These are phyloP conservation scores for Fusarium sp. DNA, from an alignment of 2,329 filamentous ascomycete genomes.

Conservation along the genomic window DNA sequence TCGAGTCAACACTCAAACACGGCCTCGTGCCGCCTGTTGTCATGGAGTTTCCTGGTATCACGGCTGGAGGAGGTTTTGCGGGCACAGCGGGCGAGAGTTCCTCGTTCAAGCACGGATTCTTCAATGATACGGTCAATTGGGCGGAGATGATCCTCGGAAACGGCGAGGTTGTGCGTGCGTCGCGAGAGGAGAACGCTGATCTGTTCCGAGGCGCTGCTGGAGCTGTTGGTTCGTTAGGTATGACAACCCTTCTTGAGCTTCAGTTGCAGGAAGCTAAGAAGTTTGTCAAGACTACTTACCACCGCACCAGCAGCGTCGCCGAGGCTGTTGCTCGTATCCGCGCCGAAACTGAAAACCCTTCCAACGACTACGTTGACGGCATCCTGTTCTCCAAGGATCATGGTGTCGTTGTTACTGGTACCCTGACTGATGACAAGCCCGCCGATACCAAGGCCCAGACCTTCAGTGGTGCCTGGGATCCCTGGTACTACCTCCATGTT, in stretches of 20 bases:
- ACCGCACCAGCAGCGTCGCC: conserved; percentile 57
- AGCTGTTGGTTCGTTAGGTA: conserved; percentile 74
- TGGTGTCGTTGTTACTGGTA: conserved; percentile 72
- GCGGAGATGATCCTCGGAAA: conserved; percentile 75
- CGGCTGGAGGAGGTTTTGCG: conserved; percentile 74
- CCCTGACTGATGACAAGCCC: conserved; percentile 61
- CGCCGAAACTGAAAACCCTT: conserved; percentile 54
- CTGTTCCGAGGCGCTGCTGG: conserved; percentile 74
- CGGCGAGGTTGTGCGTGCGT: conserved; percentile 68
- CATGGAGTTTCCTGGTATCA: conserved; percentile 79
- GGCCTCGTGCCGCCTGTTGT: conserved; percentile 73
- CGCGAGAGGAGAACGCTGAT: conserved; percentile 66
- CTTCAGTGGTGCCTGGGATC: conserved; percentile 70
- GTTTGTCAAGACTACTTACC: conserved; percentile 70
- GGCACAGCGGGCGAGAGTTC: conserved; percentile 76
- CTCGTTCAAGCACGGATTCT: conserved; percentile 75
- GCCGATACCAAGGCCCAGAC: conserved; percentile 60
- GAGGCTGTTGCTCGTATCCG: conserved; percentile 58
- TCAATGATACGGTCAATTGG: conserved; percentile 70
- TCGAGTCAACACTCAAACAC: conserved; percentile 66
- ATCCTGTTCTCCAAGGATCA: conserved; percentile 69
- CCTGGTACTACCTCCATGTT: conserved; percentile 81
- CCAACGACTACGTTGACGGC: conserved; percentile 75
- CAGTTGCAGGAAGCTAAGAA: conserved; percentile 66
- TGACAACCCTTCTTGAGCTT: conserved; percentile 74